Evolutionary conservation across 2,329 filamentous ascomycete species (phyloP).

Genomic region (Ceratocystiopsis minuta): DNA sequence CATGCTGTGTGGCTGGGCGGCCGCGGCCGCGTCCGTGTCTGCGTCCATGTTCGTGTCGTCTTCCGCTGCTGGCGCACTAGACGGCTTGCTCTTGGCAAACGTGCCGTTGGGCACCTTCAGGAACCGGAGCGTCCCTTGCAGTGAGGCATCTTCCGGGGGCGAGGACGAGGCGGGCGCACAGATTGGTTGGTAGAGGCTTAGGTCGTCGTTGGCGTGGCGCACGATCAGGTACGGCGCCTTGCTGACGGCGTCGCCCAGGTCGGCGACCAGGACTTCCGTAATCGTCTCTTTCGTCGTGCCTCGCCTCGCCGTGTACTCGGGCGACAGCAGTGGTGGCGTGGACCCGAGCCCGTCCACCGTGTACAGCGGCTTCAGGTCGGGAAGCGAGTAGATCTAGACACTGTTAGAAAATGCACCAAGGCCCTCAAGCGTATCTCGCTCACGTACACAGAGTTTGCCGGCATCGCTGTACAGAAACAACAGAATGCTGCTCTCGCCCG

Average conservation of each 20-base stretch:
- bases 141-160: too few relatives aligned
- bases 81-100: constrained; percentile 36
- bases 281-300: constrained; percentile 55
- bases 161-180: too few relatives aligned
- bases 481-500: too few relatives aligned
- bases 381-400: constrained; percentile 56
- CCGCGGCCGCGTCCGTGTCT: background rate
- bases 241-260: constrained; percentile 59
- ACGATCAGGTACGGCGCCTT: constrained; percentile 65
- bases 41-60: background rate
- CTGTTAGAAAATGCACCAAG: constrained; percentile 4
- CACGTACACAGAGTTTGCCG: too few relatives aligned
- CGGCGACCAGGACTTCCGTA: constrained; percentile 64
- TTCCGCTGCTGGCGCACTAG: too few relatives aligned
- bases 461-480: too few relatives aligned
- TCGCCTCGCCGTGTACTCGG: constrained; percentile 51
- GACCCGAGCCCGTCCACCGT: constrained; percentile 60
- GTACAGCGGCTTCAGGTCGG: constrained; percentile 56
- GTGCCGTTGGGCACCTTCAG: constrained; percentile 13
- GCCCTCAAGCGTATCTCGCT: too few relatives aligned
- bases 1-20: constrained; percentile 21
- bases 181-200: constrained; percentile 76
- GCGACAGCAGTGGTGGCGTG: constrained; percentile 56
- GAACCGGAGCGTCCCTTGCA: constrained; percentile 1
- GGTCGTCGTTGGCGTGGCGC: constrained; percentile 61